Conservation (phyloP, 352 stramenopile genomes). For the Phytopythium kandeliae region DNA sequence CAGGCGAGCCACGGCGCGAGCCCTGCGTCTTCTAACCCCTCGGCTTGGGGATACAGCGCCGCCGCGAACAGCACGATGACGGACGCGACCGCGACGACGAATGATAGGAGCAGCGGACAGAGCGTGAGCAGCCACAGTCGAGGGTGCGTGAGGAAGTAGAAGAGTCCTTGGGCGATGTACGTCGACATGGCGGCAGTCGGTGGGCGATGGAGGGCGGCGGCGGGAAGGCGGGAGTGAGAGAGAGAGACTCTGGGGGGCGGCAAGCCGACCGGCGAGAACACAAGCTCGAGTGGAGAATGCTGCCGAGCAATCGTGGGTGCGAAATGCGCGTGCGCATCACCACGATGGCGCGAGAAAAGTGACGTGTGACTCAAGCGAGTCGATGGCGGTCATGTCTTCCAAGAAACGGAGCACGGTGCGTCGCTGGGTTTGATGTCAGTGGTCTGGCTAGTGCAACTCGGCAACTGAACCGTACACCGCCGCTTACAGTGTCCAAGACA, state of each 20-base stretch:
- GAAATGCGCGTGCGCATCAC: no score
- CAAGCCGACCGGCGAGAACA: no score
- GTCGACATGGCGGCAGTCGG: constrained; percentile 16
- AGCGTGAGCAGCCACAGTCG: constrained; percentile 38
- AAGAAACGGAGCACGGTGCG: no score
- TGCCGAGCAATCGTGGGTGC: no score
- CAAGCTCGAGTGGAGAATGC: no score
- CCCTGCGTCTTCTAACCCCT: constrained; percentile 26
- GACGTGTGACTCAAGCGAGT: no score
- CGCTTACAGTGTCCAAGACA: neutral
- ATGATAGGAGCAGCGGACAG: constrained; percentile 40
- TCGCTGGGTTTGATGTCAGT: no score
- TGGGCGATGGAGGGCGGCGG: neutral
- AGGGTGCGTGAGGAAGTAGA: constrained; percentile 43
- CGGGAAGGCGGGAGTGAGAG: neutral
- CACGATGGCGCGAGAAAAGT: no score
- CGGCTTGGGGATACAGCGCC: constrained; percentile 35
- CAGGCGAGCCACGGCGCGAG: constrained; percentile 34
- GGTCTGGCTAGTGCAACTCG: neutral
- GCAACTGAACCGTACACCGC: neutral
- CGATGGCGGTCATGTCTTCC: no score
- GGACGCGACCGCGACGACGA: constrained; percentile 31
- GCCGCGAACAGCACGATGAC: constrained; percentile 37
- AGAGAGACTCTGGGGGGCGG: no score
- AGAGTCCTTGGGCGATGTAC: constrained; percentile 23